Evolutionary conservation across 495 filamentous ascomycete genomes (phyloP).

Genomic region (Aspergillus incahuasiensis): DNA sequence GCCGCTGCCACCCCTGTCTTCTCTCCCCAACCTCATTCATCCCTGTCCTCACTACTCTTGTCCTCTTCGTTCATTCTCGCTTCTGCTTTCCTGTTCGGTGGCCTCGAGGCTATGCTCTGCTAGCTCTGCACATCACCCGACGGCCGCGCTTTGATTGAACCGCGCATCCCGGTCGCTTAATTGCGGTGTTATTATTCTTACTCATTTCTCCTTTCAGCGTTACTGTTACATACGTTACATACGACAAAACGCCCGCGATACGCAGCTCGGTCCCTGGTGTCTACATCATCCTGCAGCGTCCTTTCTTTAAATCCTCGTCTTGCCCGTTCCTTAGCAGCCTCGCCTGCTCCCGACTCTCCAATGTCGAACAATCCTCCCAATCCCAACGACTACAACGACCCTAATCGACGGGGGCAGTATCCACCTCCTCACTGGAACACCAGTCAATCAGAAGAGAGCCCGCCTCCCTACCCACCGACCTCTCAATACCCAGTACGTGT

Average conservation of each 20-base stretch:
- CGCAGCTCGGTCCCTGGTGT: slow-evolving; percentile 10
- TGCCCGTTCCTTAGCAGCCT: slow-evolving; percentile 19
- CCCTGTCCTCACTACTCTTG: slow-evolving; percentile 7
- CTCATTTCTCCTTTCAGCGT: slow-evolving; percentile 16
- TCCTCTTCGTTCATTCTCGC: background rate
- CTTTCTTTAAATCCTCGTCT: slow-evolving; percentile 8
- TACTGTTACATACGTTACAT: slow-evolving; percentile 6
- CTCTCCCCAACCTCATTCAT: slow-evolving; percentile 9
- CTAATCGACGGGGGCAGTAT: slow-evolving; percentile 43
- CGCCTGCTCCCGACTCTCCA: slow-evolving; percentile 24
- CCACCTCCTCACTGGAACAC: slow-evolving; percentile 44
- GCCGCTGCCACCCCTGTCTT: slow-evolving; percentile 12
- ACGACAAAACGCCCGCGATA: background rate
- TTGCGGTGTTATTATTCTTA: slow-evolving; percentile 2
- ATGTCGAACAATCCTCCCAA: slow-evolving; percentile 46
- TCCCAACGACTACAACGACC: slow-evolving; percentile 38
- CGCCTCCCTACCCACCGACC: slow-evolving; percentile 28
- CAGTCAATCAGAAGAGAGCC: slow-evolving; percentile 41
- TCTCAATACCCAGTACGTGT: slow-evolving; percentile 43
- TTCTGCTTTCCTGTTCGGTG: slow-evolving; percentile 13
- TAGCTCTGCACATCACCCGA: slow-evolving; percentile 32
- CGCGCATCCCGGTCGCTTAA: slow-evolving; percentile 12
- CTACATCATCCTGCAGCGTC: slow-evolving; percentile 28
- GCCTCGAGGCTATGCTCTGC: slow-evolving; percentile 25
- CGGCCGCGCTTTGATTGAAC: slow-evolving; percentile 25